These are phyloP conservation scores for Flaveria linearis DNA, from an alignment of 129 eudicot species.

Conservation along the genomic window DNA sequence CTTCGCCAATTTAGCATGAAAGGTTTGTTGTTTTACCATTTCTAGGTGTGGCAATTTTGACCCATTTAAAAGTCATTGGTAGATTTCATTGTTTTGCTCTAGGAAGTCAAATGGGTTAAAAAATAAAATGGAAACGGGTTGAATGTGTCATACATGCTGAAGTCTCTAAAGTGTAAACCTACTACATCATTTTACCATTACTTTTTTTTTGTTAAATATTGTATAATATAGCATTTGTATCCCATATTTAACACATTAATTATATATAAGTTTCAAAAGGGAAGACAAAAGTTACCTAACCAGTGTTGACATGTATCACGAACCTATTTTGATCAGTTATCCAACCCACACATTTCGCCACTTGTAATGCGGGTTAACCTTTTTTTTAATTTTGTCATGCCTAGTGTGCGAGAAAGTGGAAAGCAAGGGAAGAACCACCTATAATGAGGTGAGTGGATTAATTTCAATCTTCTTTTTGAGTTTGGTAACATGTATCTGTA, in stretches of 20 bases:
- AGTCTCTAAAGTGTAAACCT: background rate
- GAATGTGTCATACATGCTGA: constrained; percentile 2
- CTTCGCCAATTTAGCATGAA: constrained; percentile 95
- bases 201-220: background rate
- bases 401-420: constrained; percentile 80
- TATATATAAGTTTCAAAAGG: background rate
- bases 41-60: background rate
- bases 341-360: background rate
- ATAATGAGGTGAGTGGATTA: constrained; percentile 67
- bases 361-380: background rate
- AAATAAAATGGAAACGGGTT: background rate
- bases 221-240: background rate
- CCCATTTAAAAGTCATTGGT: background rate
- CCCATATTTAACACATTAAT: background rate
- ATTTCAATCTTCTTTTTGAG: constrained; percentile 18
- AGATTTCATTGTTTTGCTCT: background rate
- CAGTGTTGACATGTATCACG: background rate
- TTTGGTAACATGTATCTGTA: constrained; percentile 7
- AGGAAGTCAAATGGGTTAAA: background rate
- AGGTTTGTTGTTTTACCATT: constrained; percentile 40
- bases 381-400: constrained; percentile 24
- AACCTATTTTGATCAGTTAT: background rate
- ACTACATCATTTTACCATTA: background rate
- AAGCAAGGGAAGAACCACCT: constrained; percentile 91
- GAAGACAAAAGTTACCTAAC: constrained; percentile 1